Base-by-base conservation (phyloP, 1,284 basidiomycete species). In the Sanghuangporus baumii region DNA sequence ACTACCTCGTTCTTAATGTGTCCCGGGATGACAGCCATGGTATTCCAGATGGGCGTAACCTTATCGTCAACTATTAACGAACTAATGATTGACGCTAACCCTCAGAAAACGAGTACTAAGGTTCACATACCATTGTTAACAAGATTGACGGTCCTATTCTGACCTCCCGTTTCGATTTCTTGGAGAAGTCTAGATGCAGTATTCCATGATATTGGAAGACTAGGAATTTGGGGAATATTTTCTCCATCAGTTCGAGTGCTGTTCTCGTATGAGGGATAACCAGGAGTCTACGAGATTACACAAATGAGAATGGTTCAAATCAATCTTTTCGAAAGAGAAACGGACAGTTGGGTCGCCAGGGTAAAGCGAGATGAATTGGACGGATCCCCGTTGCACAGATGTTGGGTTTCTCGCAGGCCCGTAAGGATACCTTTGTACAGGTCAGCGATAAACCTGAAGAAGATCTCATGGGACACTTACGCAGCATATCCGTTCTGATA, bases 1-100 rank as follows among this genome's bases (percentile, higher is more conserved):
- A 96, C 84, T 0, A 96, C 87, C 71, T 97, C 93, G 69, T 95
- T 87, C 66, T 85, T 82, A 67, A 97, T 86, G 67, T 89, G 85
- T 0, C 96, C 96, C 7, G 94, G 96, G 65, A 98, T 92, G 46
- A 89, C 82, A 6, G 87, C 93, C 85, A 96, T 93, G 0, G 88
- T 84, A 76, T 98, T 95, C 89, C 89, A 89, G 59, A 91, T 88
- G 2, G 88, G 89, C 0, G 61, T 65, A 5, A 65, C 64, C 34
- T 62, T 65, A 26, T 31, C 57, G 41, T 65, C 57, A 38, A 65
- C 64, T 65, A 55, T 18, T 18, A 20, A 57, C 3, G 16, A 38
- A 46, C 31, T 1, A 26, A n/a, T 50, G 26, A 40, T 6, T 37
- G 34, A n/a, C 34, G 26, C 12, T 26, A 58, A 40, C n/a, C 5